Conservation (phyloP, 2,329 filamentous ascomycete genomes). For the Microdochium nivale region DNA sequence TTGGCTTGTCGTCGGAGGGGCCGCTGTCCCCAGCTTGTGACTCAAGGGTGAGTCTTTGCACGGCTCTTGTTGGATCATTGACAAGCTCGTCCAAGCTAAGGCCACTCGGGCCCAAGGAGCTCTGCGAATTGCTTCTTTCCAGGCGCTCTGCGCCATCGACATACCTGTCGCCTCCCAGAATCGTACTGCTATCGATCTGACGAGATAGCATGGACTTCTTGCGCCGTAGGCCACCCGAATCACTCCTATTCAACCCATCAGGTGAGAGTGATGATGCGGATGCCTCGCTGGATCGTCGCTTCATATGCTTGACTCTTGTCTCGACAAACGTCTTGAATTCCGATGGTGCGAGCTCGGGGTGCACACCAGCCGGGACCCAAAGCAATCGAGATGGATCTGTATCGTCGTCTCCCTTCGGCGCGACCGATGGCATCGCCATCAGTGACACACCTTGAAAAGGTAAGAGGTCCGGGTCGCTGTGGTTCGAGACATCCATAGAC, state of each 20-base stretch:
- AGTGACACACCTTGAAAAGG: conserved; percentile 57
- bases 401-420: conserved; percentile 70
- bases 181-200: conserved; percentile 70
- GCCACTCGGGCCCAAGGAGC: conserved; percentile 38
- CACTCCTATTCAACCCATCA: conserved; percentile 43
- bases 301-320: conserved; percentile 83
- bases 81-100: conserved; percentile 75
- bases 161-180: conserved; percentile 53
- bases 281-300: conserved; percentile 65
- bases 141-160: conserved; percentile 76
- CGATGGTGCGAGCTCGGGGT: conserved; percentile 88
- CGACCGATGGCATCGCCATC: conserved; percentile 63
- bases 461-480: conserved; percentile 65
- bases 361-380: conserved; percentile 91
- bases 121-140: conserved; percentile 61
- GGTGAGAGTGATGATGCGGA: conserved; percentile 45
- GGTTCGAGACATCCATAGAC: conserved; percentile 86
- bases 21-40: conserved; percentile 34
- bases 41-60: conserved; percentile 59
- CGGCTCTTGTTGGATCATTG: conserved; percentile 64
- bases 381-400: conserved; percentile 82
- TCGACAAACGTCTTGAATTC: conserved; percentile 97
- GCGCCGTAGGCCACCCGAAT: conserved; percentile 58
- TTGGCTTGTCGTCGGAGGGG: conserved; percentile 66
- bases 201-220: conserved; percentile 95